Base-by-base conservation (phyloP, 768 basidiomycete genomes). In the Lactarius pseudohatsudake region DNA sequence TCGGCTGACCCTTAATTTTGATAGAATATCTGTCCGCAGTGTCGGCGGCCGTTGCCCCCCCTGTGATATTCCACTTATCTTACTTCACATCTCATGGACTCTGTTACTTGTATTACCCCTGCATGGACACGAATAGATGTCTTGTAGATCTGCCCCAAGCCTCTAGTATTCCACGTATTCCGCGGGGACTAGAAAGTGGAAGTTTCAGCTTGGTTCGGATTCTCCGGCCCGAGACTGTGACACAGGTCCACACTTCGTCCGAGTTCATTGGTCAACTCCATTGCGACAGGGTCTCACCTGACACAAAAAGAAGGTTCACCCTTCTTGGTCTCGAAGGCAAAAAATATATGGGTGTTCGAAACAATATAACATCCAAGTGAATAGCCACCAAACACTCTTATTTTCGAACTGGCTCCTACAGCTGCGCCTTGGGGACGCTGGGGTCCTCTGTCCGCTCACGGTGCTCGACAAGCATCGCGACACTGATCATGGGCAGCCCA, bases 401-500 rank as follows among this genome's bases (percentile, higher is more conserved):
- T 26, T 32, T 18, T 34, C 34, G 38, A 43, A 28, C 38, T 10
- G 18, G 43, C 13, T 50, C 41, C 57, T 58, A 58, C 45, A 41
- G n/a, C 36, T 58, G n/a, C 32, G 53, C 54, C 32, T 43, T 53
- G 50, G 26, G 50, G 4, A 53, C 50, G 18, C 20, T 4, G 28
- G 22, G 32, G 16, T 47, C 57, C 61, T 70, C 71, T 22, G 55
- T 59, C 53, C 64, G 64, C 61, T 71, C 67, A 38, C 75, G 75
- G 69, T 77, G 77, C 73, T 85, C 82, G 10, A 78, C 86, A 45
- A 92, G 77, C 88, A 89, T 88, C 71, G 95, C 95, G 7, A 99
- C 90, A 66, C 91, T 96, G 73, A 99, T 93, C 88, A 97, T 92
- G 75, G 91, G 94, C 62, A 98, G 74, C 10, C 93, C 91, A 90